Percentiles rank a stretch among this genome's conserved stretches.
Conservation (phyloP, 1,284 basidiomycete species). For the Afroboletus lepidellus region DNA sequence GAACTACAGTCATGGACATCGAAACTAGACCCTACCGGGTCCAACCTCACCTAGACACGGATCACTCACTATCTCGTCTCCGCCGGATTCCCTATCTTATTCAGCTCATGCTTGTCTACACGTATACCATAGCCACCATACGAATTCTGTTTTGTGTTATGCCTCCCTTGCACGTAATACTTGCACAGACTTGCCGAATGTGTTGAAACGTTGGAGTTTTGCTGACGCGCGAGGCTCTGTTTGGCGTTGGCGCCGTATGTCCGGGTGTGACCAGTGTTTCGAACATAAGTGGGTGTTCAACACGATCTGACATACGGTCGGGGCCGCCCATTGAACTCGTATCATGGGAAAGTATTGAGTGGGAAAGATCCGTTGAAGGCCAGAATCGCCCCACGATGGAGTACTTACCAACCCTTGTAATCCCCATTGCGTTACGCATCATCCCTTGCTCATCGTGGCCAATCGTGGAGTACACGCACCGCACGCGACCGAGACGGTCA, state of each 20-base stretch:
- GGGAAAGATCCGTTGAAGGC: background rate
- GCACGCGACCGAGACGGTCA: background rate
- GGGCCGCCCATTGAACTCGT: background rate
- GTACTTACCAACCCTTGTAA: background rate
- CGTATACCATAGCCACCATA: slow-evolving; percentile 30
- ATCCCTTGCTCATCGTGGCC: background rate
- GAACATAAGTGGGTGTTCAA: background rate
- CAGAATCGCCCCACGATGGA: background rate
- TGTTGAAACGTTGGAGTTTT: slow-evolving; percentile 5
- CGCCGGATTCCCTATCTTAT: slow-evolving; percentile 22
- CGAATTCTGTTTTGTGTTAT: slow-evolving; percentile 18
- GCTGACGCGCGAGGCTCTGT: background rate
- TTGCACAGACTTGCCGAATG: slow-evolving; percentile 1
- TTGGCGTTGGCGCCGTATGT: background rate
- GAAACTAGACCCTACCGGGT: slow-evolving; percentile 77
- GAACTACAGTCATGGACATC: slow-evolving; percentile 82
- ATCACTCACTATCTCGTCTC: slow-evolving; percentile 10
- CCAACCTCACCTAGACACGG: slow-evolving; percentile 39
- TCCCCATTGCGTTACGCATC: background rate
- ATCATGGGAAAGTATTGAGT: background rate
- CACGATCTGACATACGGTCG: background rate
- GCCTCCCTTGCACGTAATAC: background rate
- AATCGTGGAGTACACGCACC: background rate
- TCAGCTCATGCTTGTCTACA: slow-evolving; percentile 20
- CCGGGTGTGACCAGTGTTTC: background rate